Evolutionary conservation across 2,329 filamentous ascomycete species (phyloP).

Genomic region (Emmonsia crescens): DNA sequence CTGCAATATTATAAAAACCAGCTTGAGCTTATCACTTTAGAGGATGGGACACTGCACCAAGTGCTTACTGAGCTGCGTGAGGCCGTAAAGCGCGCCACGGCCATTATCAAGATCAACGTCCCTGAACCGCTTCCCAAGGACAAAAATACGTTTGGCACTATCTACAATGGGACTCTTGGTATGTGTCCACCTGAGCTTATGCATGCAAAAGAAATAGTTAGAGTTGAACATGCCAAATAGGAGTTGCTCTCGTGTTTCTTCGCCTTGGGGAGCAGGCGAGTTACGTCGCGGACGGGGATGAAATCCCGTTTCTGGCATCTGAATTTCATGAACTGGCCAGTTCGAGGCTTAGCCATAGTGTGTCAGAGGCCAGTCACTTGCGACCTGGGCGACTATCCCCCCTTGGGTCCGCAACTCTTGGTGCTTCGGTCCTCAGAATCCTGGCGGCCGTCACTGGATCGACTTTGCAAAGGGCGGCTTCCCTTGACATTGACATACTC

Average conservation of each 20-base stretch:
- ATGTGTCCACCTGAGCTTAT: conserved; percentile 7
- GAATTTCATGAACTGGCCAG: conserved; percentile 21
- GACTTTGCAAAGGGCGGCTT: conserved; percentile 5
- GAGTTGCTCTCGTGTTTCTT: conserved; percentile 27
- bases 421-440: conserved; percentile 21
- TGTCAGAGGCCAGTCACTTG: conserved; percentile 2
- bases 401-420: conserved; percentile 22
- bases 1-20: conserved; percentile 21
- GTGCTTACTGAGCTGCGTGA: conserved; percentile 20
- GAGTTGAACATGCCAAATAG: conserved; percentile 13
- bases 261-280: conserved; percentile 27
- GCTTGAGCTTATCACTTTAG: conserved; percentile 16
- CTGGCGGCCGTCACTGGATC: conserved; percentile 11
- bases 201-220: background rate
- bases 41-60: conserved; percentile 11
- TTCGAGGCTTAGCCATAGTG: conserved; percentile 17
- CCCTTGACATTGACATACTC: conserved; percentile 22
- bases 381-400: conserved; percentile 21
- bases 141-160: conserved; percentile 16
- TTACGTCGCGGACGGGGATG: conserved; percentile 14
- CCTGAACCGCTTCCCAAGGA: conserved; percentile 17
- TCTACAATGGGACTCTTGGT: conserved; percentile 26
- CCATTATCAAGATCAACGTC: conserved; percentile 18
- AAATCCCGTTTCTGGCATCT: conserved; percentile 10
- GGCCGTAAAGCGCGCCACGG: conserved; percentile 21